phyloP scores from a whole-genome alignment of 306 rosid genomes.

The Betula pendula region DNA sequence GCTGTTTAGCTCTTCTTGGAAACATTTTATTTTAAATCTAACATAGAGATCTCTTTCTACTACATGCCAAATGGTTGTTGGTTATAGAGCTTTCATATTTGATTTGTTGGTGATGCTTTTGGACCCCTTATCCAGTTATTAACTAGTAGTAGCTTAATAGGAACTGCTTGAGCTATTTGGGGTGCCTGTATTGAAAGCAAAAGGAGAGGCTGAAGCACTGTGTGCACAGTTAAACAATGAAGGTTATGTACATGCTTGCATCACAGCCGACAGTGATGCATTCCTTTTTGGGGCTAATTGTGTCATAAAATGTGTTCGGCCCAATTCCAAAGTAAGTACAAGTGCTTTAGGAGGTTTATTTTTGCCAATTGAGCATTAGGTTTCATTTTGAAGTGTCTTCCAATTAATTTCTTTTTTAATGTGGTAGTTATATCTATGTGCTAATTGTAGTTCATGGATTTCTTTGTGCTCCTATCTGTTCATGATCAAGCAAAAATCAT shows the following conservation, averaged over 20 bases:
- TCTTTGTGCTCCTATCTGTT: not conserved
- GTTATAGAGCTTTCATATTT: conserved; percentile 7
- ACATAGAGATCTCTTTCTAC: conserved; percentile 10
- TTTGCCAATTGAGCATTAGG: not conserved
- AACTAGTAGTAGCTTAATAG: conserved; percentile 40
- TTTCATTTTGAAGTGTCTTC: not conserved
- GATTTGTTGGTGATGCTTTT: conserved; percentile 33
- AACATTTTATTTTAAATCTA: conserved; percentile 8
- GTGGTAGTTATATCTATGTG: conserved; percentile 5
- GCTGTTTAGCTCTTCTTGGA: not conserved
- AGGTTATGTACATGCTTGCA: conserved; percentile 90
- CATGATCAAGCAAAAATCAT: not conserved
- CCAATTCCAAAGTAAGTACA: conserved; percentile 66
- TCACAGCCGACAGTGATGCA: conserved; percentile 85
- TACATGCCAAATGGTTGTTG: conserved; percentile 14
- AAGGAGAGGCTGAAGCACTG: conserved; percentile 95
- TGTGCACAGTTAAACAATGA: conserved; percentile 77
- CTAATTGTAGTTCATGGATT: not conserved
- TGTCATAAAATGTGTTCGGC: conserved; percentile 59
- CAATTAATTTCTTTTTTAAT: not conserved
- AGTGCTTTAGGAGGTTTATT: not conserved
- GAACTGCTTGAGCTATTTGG: conserved; percentile 85
- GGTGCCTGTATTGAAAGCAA: conserved; percentile 82
- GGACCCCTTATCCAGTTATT: conserved; percentile 25
- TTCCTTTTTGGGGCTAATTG: conserved; percentile 84